A percentile compares a stretch with the other conserved stretches of the same genome.
phyloP scores from a whole-genome alignment of 192 early-diverging fungal genomes.

The Coemansia sp. region DNA sequence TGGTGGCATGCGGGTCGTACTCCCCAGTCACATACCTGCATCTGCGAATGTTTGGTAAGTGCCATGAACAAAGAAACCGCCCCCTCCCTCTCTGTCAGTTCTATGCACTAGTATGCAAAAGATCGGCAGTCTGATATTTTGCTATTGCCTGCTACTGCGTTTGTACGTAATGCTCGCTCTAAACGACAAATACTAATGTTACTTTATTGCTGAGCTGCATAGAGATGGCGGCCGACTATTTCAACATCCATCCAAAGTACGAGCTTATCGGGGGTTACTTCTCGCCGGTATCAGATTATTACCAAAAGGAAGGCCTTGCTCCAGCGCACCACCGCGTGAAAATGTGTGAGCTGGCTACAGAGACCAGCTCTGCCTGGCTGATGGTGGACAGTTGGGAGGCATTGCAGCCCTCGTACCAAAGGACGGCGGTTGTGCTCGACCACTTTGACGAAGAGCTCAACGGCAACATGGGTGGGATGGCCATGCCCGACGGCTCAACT shows the following conservation, averaged over 20 bases:
- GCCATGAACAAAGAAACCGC: background rate
- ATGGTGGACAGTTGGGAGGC: conserved; percentile 98
- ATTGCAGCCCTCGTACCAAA: conserved; percentile 74
- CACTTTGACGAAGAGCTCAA: conserved; percentile 95
- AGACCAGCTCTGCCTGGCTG: conserved; percentile 85
- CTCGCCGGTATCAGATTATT: conserved; percentile 94
- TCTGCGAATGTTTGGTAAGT: conserved; percentile 97
- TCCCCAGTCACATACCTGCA: conserved; percentile 98
- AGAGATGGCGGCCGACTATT: conserved; percentile 94
- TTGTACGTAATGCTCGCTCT: background rate
- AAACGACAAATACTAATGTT: background rate
- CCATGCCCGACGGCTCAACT: conserved; percentile 53
- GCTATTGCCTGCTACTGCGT: background rate
- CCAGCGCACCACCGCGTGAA: conserved; percentile 83
- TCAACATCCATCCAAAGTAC: conserved; percentile 68
- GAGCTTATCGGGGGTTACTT: conserved; percentile 96
- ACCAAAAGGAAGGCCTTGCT: conserved; percentile 91
- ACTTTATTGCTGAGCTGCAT: background rate
- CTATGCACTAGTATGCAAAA: background rate
- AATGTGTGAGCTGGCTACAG: conserved; percentile 91
- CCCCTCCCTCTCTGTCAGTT: background rate
- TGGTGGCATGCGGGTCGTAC: conserved; percentile 96
- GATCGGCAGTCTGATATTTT: background rate
- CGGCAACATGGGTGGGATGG: conserved; percentile 67
- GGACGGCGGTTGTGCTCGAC: conserved; percentile 90